Conservation (phyloP, 768 basidiomycete genomes). For the Leccinellum rugosiceps region DNA sequence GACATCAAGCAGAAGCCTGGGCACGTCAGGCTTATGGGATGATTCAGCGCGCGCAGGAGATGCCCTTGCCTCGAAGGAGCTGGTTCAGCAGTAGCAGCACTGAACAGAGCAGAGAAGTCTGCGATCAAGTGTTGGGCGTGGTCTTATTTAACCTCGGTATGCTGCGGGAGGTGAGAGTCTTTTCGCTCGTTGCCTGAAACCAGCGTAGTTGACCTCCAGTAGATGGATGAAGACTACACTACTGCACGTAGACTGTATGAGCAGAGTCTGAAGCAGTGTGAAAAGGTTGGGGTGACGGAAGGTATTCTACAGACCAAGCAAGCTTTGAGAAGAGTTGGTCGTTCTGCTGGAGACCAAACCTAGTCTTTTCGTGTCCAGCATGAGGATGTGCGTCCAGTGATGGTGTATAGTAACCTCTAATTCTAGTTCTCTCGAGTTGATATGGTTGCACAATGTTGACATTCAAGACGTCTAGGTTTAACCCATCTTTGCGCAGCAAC, state of each 20-base stretch:
- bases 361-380: not conserved
- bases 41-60: slow-evolving; percentile 27
- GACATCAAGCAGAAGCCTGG: slow-evolving; percentile 57
- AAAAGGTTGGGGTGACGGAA: slow-evolving; percentile 30
- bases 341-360: not conserved
- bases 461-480: slow-evolving; percentile 28
- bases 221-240: slow-evolving; percentile 35
- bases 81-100: slow-evolving; percentile 18
- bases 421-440: not conserved
- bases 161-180: slow-evolving; percentile 40
- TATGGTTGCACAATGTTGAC: not conserved
- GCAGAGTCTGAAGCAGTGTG: slow-evolving; percentile 31
- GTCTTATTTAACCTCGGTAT: slow-evolving; percentile 61
- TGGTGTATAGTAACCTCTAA: not conserved
- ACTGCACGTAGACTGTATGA: slow-evolving; percentile 31
- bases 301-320: slow-evolving; percentile 35
- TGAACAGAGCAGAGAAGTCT: slow-evolving; percentile 36
- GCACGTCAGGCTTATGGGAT: slow-evolving; percentile 46
- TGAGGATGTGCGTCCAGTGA: not conserved
- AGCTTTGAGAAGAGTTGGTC: slow-evolving; percentile 32
- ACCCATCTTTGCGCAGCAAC: no score
- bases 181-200: not conserved
- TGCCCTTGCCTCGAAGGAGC: slow-evolving; percentile 13
- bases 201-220: not conserved
- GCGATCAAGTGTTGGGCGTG: slow-evolving; percentile 55